phyloP scores from a whole-genome alignment of 805 yeast genomes.

The Sugiyamaella chiloensis region DNA sequence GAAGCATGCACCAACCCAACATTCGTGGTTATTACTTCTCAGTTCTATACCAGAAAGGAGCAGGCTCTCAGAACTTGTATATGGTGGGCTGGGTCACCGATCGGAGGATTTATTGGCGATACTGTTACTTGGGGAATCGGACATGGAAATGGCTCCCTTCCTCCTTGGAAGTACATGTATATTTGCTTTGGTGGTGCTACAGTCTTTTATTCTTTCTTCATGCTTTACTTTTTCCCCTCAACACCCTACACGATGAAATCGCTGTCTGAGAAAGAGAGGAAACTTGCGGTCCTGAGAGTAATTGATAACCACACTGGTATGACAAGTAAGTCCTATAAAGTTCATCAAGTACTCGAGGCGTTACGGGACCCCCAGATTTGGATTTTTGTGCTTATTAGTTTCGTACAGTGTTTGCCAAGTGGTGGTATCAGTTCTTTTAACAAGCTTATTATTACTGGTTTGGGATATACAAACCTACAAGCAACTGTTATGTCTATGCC shows the following conservation, averaged over 20 bases:
- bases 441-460: conserved; percentile 8
- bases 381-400: conserved; percentile 38
- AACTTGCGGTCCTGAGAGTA: conserved; percentile 23
- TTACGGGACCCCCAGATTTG: conserved; percentile 32
- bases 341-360: conserved; percentile 44
- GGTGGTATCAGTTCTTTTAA: conserved; percentile 2
- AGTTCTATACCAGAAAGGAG: conserved; percentile 48
- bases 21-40: conserved; percentile 52
- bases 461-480: conserved; percentile 6
- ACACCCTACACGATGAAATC: conserved; percentile 23
- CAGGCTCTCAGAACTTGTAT: conserved; percentile 45
- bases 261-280: conserved; percentile 21
- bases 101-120: conserved; percentile 45
- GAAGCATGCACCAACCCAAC: conserved; percentile 57
- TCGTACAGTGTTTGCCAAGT: conserved; percentile 46
- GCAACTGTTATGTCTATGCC: conserved; percentile 6
- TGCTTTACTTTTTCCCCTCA: conserved; percentile 18
- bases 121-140: conserved; percentile 47
- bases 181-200: not conserved
- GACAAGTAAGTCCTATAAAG: conserved; percentile 38
- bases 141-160: conserved; percentile 31
- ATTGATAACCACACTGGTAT: conserved; percentile 44
- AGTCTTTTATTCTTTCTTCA: conserved; percentile 22
- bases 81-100: conserved; percentile 44
- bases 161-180: conserved; percentile 46